Conservation (phyloP, 345 rosid species). For the Angophora floribunda region DNA sequence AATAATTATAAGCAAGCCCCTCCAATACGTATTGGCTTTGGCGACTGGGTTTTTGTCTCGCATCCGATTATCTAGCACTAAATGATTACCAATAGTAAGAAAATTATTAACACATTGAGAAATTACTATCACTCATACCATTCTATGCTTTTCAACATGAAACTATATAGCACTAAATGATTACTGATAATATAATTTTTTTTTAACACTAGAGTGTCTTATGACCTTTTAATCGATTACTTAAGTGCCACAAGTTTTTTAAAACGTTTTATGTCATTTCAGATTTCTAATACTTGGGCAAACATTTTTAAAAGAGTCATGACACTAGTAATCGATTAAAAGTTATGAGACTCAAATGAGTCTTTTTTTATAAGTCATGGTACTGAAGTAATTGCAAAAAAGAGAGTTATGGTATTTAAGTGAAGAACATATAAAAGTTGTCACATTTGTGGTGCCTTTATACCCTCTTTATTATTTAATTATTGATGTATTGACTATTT, state of each 20-base stretch:
- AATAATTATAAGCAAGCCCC: not conserved
- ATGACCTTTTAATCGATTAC: not conserved
- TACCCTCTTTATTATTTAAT: not conserved
- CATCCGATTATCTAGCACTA: not conserved
- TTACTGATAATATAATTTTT: too few relatives aligned
- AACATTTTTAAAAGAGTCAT: too few relatives aligned
- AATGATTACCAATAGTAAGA: not conserved
- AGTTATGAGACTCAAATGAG: not conserved
- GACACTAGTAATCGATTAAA: not conserved
- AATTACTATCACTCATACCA: not conserved
- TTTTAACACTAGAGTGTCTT: too few relatives aligned
- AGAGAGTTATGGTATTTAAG: not conserved
- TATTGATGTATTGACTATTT: not conserved
- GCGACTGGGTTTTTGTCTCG: not conserved
- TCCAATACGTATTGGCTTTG: not conserved
- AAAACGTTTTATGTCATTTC: fast-evolving
- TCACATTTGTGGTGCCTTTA: not conserved
- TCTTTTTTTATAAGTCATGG: not conserved
- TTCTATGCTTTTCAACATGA: not conserved
- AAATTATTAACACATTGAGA: not conserved
- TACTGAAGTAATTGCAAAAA: not conserved
- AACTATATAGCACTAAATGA: not conserved
- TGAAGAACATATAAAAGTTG: too few relatives aligned
- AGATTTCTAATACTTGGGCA: not conserved
- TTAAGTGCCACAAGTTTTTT: not conserved